These are phyloP conservation scores for Inga oerstediana DNA, from an alignment of 306 rosid species.

Conservation along the genomic window DNA sequence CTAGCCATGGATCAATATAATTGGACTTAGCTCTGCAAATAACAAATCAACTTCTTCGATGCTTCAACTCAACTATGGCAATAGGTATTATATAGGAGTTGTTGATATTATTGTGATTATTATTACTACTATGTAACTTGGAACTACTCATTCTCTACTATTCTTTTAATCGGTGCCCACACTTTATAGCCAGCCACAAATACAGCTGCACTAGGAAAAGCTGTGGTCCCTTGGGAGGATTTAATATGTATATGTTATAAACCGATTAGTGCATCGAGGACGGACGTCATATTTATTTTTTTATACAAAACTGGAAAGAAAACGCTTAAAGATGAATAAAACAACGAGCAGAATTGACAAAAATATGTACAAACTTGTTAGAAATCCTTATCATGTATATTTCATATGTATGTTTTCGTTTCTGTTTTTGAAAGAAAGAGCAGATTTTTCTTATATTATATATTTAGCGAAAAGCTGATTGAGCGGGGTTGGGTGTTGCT, in stretches of 20 bases:
- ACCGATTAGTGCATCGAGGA: no score
- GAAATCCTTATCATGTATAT: no score
- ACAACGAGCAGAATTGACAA: no score
- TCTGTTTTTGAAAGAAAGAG: no score
- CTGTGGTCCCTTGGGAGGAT: neutral
- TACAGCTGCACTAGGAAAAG: neutral
- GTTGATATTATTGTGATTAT: neutral
- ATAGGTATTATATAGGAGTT: neutral
- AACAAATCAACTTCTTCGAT: neutral
- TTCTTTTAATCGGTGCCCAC: neutral
- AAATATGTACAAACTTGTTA: no score
- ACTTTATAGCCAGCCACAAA: neutral
- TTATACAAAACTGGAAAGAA: no score
- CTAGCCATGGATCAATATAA: neutral
- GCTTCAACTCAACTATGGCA: neutral
- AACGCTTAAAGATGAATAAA: no score
- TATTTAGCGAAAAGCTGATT: neutral
- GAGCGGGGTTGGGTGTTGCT: no score
- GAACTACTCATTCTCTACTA: neutral
- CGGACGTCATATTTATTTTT: no score
- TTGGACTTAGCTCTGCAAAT: neutral
- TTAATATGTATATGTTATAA: neutral
- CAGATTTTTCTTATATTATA: neutral
- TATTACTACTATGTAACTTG: neutral
- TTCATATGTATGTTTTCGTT: no score